Base-by-base conservation (phyloP, 1,284 basidiomycete species). In the Sanguinoderma infundibulare region DNA sequence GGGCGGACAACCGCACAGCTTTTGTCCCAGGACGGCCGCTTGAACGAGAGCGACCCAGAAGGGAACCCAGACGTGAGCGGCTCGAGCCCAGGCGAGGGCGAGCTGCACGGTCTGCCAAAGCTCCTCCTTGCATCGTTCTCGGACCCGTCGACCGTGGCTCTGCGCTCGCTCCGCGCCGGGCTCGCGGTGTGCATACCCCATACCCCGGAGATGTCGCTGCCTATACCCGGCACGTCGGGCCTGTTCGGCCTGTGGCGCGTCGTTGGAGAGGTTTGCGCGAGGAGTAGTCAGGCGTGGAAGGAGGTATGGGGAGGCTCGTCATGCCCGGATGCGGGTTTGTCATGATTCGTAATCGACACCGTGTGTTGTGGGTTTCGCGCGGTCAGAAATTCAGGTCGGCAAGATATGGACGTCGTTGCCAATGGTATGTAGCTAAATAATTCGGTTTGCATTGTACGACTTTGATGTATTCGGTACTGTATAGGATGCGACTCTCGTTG, bases 201-300 rank as follows among this genome's bases (percentile, higher is more conserved):
- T 7, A 32, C 63, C 1, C 10, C 60, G 12, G 64, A 60, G 4
- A 24, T 62, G 12, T 59, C 34, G 6, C 52, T 64, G 12, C 50
- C 61, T 5, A 39, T 67, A 1, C 60, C 64, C 0, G 51, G 59
- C 3, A 46, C 61, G 2, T 9, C 55, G 14, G 57, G 59, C 2
- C 39, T 69, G 0, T 26, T 59, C 2, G 64, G 63, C 1, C 30
- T 70, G 15, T 69, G 65, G 59, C 66, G 64, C 9, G 64, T 61
- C 2, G 59, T 68, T 0, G 69, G 66, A 5, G 59, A 69, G 53
- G 64, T 66, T 17, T 70, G 57, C 34, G 55, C 56, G 24, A 59
- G 60, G 40, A 55, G 69, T 39, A 59, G 66, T 17, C 67, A 67
- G 49, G 69, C 66, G n/a, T 69, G 67, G 67, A 65, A 50, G 47